Evolutionary conservation across 108 stramenopile species (phyloP).

Genomic region (Cylindrotheca closterium): DNA sequence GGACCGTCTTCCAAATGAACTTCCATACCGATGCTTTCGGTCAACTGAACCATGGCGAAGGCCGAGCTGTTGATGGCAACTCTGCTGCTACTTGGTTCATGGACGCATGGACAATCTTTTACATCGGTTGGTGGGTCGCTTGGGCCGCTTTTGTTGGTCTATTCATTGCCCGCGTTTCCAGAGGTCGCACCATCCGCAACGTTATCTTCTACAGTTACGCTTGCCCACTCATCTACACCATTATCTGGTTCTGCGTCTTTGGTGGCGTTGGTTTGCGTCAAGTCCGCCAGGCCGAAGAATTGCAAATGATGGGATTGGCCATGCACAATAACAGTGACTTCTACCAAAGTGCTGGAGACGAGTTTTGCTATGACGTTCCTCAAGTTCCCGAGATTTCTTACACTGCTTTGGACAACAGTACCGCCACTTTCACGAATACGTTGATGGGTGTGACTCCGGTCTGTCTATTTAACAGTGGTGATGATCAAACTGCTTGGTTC

Average conservation of each 20-base stretch:
- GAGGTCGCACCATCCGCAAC: slow-evolving; percentile 49
- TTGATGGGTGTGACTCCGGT: slow-evolving; percentile 47
- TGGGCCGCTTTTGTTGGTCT: slow-evolving; percentile 73
- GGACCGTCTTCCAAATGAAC: slow-evolving; percentile 31
- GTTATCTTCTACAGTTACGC: slow-evolving; percentile 38
- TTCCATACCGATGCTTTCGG: slow-evolving; percentile 57
- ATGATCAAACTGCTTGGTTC: slow-evolving; percentile 38
- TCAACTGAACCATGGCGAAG: slow-evolving; percentile 38
- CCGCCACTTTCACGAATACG: slow-evolving; percentile 28
- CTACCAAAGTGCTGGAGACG: slow-evolving; percentile 19
- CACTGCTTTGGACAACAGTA: slow-evolving; percentile 18
- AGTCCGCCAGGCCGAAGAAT: slow-evolving; percentile 41
- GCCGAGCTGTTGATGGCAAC: slow-evolving; percentile 45
- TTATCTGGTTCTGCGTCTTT: slow-evolving; percentile 54
- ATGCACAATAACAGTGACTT: slow-evolving; percentile 26
- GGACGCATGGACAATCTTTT: slow-evolving; percentile 63
- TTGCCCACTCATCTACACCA: slow-evolving; percentile 37
- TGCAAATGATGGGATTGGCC: slow-evolving; percentile 27
- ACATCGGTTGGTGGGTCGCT: slow-evolving; percentile 72
- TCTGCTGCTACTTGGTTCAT: slow-evolving; percentile 48
- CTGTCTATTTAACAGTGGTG: slow-evolving; percentile 30
- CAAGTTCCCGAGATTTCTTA: slow-evolving; percentile 26
- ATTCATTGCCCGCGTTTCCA: slow-evolving; percentile 67
- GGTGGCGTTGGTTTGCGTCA: slow-evolving; percentile 64
- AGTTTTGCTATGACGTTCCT: slow-evolving; percentile 53